These are phyloP conservation scores for Lepidopterella palustris DNA, from an alignment of 495 filamentous ascomycete genomes.

Conservation along the genomic window DNA sequence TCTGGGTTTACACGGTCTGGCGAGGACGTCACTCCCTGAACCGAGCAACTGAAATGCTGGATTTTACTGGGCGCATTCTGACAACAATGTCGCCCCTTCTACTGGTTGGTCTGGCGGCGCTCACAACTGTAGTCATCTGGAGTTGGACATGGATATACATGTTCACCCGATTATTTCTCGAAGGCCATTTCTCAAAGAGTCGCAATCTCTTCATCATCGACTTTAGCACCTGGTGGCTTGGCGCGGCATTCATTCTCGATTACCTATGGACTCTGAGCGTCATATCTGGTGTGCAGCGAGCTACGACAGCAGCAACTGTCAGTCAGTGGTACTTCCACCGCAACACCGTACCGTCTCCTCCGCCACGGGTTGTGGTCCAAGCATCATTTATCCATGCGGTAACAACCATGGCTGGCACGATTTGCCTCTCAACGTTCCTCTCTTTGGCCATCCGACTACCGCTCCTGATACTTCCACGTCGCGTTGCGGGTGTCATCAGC, in stretches of 20 bases:
- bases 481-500: slow-evolving; percentile 56
- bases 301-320: slow-evolving; percentile 89
- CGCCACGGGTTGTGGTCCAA: slow-evolving; percentile 68
- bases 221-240: slow-evolving; percentile 84
- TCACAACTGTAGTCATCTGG: slow-evolving; percentile 73
- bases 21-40: slow-evolving; percentile 70
- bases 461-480: slow-evolving; percentile 71
- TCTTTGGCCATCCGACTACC: slow-evolving; percentile 78
- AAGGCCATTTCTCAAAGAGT: slow-evolving; percentile 59
- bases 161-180: slow-evolving; percentile 92
- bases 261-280: slow-evolving; percentile 93
- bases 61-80: slow-evolving; percentile 84
- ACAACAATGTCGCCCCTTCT: slow-evolving; percentile 77
- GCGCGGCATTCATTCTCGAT: slow-evolving; percentile 79
- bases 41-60: slow-evolving; percentile 77
- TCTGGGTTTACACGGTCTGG: slow-evolving; percentile 78
- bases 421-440: slow-evolving; percentile 77
- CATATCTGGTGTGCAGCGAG: slow-evolving; percentile 76
- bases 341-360: slow-evolving; percentile 66
- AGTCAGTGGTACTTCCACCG: slow-evolving; percentile 99
- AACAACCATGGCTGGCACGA: slow-evolving; percentile 85
- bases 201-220: slow-evolving; percentile 62
- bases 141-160: slow-evolving; percentile 95
- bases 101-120: slow-evolving; percentile 69
- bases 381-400: slow-evolving; percentile 74